These are phyloP conservation scores for Trichomonascus vanleenenianus DNA, from an alignment of 805 yeast genomes.

Conservation along the genomic window DNA sequence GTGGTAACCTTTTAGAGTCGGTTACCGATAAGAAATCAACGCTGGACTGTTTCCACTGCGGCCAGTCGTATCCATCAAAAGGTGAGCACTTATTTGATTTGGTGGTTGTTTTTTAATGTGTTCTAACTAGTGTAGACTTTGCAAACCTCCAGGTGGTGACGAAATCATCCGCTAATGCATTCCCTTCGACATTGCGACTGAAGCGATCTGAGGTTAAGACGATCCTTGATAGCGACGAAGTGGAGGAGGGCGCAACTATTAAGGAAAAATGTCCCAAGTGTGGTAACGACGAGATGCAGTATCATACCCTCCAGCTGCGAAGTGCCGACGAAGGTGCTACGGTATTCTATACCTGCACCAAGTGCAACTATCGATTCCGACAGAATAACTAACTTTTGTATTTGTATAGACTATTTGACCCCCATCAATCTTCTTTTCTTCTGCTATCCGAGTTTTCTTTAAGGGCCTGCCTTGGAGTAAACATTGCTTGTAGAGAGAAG, in stretches of 20 bases:
- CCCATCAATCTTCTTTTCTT: too few species aligned
- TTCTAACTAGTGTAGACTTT: slow-evolving; percentile 37
- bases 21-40: slow-evolving; percentile 38
- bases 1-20: slow-evolving; percentile 84
- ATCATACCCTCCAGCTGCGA: slow-evolving; percentile 91
- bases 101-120: too few species aligned
- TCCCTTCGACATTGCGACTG: slow-evolving; percentile 75
- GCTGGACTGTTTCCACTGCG: slow-evolving; percentile 52
- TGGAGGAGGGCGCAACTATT: slow-evolving; percentile 93
- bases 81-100: too few species aligned
- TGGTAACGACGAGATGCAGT: slow-evolving; percentile 96
- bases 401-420: slow-evolving; percentile 1
- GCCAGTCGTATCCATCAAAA: slow-evolving; percentile 34
- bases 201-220: slow-evolving; percentile 91
- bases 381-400: slow-evolving; percentile 60
- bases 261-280: slow-evolving; percentile 98
- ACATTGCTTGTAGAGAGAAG: too few species aligned
- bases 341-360: slow-evolving; percentile 92
- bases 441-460: too few species aligned
- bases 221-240: slow-evolving; percentile 60
- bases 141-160: slow-evolving; percentile 81
- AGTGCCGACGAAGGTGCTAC: slow-evolving; percentile 99
- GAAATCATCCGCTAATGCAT: slow-evolving; percentile 83
- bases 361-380: slow-evolving; percentile 88
- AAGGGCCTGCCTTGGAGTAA: too few species aligned